phyloP scores from a whole-genome alignment of 2,329 filamentous ascomycete genomes.

The Xylaria sp. region DNA sequence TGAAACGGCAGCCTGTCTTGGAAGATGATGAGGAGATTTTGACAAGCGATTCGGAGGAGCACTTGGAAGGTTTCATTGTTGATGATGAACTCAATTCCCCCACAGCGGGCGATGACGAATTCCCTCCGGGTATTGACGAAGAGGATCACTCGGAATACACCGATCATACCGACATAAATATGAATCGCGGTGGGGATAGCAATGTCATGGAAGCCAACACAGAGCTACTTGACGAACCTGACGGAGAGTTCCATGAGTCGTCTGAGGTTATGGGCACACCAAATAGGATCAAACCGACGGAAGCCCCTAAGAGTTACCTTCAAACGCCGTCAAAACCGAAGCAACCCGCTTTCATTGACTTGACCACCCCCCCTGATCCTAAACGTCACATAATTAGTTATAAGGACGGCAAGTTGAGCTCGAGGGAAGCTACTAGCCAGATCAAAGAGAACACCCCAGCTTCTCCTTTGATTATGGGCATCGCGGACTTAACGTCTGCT shows the following conservation, averaged over 20 bases:
- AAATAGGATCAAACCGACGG: neutral
- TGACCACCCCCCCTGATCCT: conserved; percentile 38
- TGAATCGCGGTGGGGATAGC: neutral
- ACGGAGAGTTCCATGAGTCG: neutral
- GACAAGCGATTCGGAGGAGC: conserved; percentile 62
- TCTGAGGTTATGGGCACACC: neutral
- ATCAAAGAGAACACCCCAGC: neutral
- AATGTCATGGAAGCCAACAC: conserved; percentile 5
- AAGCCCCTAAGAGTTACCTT: neutral
- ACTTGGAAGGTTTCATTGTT: conserved; percentile 62
- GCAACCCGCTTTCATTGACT: conserved; percentile 36
- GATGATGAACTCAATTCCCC: conserved; percentile 46
- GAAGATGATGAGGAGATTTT: conserved; percentile 62
- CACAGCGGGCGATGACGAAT: neutral
- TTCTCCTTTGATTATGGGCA: conserved; percentile 40
- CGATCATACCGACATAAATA: conserved; percentile 1
- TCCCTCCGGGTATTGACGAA: conserved; percentile 20
- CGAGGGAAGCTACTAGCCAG: neutral
- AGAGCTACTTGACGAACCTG: neutral
- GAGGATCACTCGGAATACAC: conserved; percentile 15
- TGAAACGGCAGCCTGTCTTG: conserved; percentile 29
- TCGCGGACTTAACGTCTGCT: conserved; percentile 42
- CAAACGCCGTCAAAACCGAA: conserved; percentile 37
- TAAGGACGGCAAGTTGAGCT: conserved; percentile 27
- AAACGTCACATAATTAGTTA: conserved; percentile 12